Conservation (phyloP, 108 stramenopile genomes). For the Hondaea fermentalgiana region DNA sequence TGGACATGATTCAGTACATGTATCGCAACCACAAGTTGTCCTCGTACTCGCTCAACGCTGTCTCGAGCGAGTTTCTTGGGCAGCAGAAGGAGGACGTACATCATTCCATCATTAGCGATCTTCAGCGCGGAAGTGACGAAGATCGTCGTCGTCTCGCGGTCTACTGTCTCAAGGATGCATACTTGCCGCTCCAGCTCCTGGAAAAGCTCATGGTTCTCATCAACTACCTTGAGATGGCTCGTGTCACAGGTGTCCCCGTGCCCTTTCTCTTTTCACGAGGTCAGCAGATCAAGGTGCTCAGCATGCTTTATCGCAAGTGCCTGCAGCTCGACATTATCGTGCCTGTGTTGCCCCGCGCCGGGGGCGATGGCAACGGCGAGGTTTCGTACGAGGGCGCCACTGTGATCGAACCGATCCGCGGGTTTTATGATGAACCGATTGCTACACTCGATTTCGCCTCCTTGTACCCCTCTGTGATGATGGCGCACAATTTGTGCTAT, state of each 20-base stretch:
- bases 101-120: conserved; percentile 95
- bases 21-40: conserved; percentile 97
- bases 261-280: conserved; percentile 87
- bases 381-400: conserved; percentile 94
- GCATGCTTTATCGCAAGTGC: conserved; percentile 93
- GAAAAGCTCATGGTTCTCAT: conserved; percentile 92
- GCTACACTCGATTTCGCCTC: conserved; percentile 99
- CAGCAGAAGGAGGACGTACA: conserved; percentile 99
- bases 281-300: conserved; percentile 98
- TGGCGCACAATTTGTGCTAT: conserved; percentile 98
- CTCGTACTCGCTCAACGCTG: conserved; percentile 89
- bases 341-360: conserved; percentile 69
- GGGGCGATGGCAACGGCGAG: conserved; percentile 55
- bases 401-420: conserved; percentile 89
- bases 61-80: conserved; percentile 89
- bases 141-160: conserved; percentile 92
- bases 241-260: conserved; percentile 96
- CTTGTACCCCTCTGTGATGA: conserved; percentile 98
- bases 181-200: conserved; percentile 87
- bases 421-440: conserved; percentile 92
- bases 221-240: conserved; percentile 99
- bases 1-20: conserved; percentile 99
- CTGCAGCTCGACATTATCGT: conserved; percentile 74
- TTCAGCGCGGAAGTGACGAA: conserved; percentile 89
- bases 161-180: conserved; percentile 97